Conservation (phyloP, 352 stramenopile genomes). For the Thraustochytrium sp. region DNA sequence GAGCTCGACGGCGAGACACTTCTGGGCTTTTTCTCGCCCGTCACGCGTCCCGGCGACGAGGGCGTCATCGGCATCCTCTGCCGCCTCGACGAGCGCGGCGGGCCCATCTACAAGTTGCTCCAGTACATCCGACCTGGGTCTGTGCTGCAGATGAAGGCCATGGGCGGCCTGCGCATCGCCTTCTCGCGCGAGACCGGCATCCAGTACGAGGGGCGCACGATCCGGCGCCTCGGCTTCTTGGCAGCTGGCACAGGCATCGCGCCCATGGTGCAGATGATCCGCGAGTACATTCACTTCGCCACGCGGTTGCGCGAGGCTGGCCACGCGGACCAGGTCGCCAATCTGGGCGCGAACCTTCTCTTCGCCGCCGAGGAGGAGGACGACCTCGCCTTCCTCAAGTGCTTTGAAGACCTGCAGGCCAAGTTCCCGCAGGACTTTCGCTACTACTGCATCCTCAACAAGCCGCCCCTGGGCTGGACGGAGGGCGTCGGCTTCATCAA, state of each 20-base stretch:
- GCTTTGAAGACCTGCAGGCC: constrained; percentile 46
- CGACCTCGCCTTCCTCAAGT: constrained; percentile 54
- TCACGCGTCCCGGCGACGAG: constrained; percentile 53
- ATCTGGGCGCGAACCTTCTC: constrained; percentile 51
- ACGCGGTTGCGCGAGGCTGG: not conserved
- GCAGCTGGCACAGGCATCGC: constrained; percentile 54
- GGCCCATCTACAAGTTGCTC: constrained; percentile 51
- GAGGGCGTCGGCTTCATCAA: constrained; percentile 55
- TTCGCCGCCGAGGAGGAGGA: constrained; percentile 52
- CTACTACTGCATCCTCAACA: constrained; percentile 53
- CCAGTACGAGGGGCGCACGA: constrained; percentile 31
- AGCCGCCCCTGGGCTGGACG: constrained; percentile 54
- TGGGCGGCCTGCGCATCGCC: constrained; percentile 52
- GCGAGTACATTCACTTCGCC: constrained; percentile 43
- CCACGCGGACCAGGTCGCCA: not conserved
- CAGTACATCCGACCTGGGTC: constrained; percentile 51
- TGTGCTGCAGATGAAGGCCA: constrained; percentile 53
- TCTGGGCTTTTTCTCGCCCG: constrained; percentile 51
- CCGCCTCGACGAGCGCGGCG: constrained; percentile 50
- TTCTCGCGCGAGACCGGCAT: constrained; percentile 51
- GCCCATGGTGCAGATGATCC: constrained; percentile 57
- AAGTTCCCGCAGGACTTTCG: constrained; percentile 49
- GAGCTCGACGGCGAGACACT: constrained; percentile 54
- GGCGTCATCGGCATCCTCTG: constrained; percentile 54
- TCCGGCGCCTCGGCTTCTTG: constrained; percentile 50